Percentiles rank a stretch among this genome's conserved stretches.
phyloP scores from a whole-genome alignment of 495 filamentous ascomycete genomes.

The Xylaria longipes region DNA sequence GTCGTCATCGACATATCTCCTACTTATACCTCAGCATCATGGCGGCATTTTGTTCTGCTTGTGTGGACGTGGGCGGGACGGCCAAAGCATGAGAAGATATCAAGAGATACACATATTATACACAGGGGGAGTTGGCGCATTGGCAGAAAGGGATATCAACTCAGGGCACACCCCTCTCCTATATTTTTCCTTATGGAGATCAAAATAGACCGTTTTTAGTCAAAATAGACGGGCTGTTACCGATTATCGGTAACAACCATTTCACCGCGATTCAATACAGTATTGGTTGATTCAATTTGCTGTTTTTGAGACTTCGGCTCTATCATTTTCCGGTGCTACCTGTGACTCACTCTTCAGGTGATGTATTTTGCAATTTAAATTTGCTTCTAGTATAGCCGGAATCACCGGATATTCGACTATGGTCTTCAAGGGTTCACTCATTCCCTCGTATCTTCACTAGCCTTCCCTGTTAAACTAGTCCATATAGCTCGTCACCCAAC shows the following conservation, averaged over 20 bases:
- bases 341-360: background rate
- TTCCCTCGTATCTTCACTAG: background rate
- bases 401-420: background rate
- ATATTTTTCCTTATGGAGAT: conserved; percentile 14
- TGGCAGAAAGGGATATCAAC: conserved; percentile 12
- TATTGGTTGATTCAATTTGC: background rate
- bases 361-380: background rate
- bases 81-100: conserved; percentile 19
- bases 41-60: conserved; percentile 21
- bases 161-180: conserved; percentile 8
- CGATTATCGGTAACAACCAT: background rate
- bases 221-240: conserved; percentile 17
- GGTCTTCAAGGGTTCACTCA: background rate
- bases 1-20: conserved; percentile 13
- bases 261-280: conserved; percentile 5
- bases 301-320: no score
- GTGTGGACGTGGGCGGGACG: background rate
- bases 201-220: conserved; percentile 11
- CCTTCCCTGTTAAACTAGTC: background rate
- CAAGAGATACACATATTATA: conserved; percentile 22
- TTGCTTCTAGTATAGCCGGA: conserved; percentile 1
- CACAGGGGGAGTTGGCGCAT: conserved; percentile 16
- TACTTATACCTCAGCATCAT: conserved; percentile 26
- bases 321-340: background rate
- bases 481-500: background rate